phyloP scores from a whole-genome alignment of 495 filamentous ascomycete genomes.

The Penicillium atrosanguineum region DNA sequence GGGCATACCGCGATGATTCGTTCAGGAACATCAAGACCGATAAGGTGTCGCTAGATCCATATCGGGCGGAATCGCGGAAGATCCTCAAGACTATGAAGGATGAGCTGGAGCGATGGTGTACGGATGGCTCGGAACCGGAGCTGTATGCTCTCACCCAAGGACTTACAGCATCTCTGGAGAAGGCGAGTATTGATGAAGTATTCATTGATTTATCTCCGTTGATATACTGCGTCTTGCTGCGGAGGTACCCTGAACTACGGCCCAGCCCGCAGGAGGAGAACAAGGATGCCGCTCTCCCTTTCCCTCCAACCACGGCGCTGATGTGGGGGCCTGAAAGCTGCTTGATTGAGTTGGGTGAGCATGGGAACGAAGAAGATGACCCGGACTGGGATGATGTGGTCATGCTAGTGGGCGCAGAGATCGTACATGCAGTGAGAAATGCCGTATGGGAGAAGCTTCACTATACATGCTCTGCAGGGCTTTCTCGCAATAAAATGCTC shows the following conservation, averaged over 20 bases:
- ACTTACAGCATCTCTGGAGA: conserved; percentile 62
- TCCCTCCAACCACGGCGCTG: conserved; percentile 69
- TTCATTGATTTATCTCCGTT: conserved; percentile 88
- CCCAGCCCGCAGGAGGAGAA: conserved; percentile 66
- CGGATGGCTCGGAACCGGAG: conserved; percentile 10
- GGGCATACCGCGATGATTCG: conserved; percentile 87
- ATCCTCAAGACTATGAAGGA: conserved; percentile 83
- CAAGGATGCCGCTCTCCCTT: conserved; percentile 65
- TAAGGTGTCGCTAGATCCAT: conserved; percentile 92
- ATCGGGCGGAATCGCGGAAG: conserved; percentile 77
- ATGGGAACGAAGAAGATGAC: conserved; percentile 72
- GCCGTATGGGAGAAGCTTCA: conserved; percentile 64
- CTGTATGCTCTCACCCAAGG: conserved; percentile 54
- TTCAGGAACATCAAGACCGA: conserved; percentile 72
- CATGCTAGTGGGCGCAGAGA: conserved; percentile 81
- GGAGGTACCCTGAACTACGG: conserved; percentile 73
- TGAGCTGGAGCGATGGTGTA: conserved; percentile 45
- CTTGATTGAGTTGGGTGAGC: conserved; percentile 69
- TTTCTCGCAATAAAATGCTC: conserved; percentile 91
- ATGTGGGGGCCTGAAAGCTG: conserved; percentile 76
- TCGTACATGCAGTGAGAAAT: conserved; percentile 71
- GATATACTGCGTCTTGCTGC: conserved; percentile 70
- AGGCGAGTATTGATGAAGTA: conserved; percentile 88
- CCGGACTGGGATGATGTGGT: conserved; percentile 97
- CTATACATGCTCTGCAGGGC: conserved; percentile 88